These are phyloP conservation scores for Pythium phragmiticola DNA, from an alignment of 352 stramenopile genomes.

Conservation along the genomic window DNA sequence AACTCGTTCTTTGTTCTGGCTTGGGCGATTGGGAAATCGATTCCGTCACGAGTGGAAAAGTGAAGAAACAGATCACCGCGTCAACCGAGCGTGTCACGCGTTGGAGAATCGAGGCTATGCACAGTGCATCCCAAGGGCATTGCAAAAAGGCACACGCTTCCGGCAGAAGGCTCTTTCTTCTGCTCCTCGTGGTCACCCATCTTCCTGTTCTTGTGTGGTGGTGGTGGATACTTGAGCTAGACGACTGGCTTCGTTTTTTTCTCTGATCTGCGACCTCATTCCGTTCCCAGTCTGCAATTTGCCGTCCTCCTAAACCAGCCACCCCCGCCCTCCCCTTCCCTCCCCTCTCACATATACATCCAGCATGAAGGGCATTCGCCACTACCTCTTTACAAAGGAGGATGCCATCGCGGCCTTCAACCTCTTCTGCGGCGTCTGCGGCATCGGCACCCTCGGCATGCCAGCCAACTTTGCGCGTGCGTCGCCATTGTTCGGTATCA, in stretches of 20 bases:
- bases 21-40: no score
- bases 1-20: no score
- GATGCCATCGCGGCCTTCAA: constrained; percentile 32
- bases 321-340: background rate
- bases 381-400: constrained; percentile 33
- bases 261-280: constrained; percentile 7
- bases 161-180: no score
- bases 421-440: constrained; percentile 39
- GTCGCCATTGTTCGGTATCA: constrained; percentile 22
- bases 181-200: no score
- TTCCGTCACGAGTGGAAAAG: no score
- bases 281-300: constrained; percentile 15
- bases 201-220: constrained; percentile 2
- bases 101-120: no score
- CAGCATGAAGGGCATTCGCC: constrained; percentile 23
- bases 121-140: no score
- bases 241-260: background rate
- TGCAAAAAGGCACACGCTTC: no score
- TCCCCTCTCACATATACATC: background rate
- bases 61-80: no score
- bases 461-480: constrained; percentile 38
- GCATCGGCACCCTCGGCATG: constrained; percentile 40
- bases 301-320: background rate
- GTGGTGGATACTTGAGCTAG: no score
- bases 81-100: no score